phyloP scores from a whole-genome alignment of 2,329 filamentous ascomycete genomes.

The Blastomyces emzantsi region DNA sequence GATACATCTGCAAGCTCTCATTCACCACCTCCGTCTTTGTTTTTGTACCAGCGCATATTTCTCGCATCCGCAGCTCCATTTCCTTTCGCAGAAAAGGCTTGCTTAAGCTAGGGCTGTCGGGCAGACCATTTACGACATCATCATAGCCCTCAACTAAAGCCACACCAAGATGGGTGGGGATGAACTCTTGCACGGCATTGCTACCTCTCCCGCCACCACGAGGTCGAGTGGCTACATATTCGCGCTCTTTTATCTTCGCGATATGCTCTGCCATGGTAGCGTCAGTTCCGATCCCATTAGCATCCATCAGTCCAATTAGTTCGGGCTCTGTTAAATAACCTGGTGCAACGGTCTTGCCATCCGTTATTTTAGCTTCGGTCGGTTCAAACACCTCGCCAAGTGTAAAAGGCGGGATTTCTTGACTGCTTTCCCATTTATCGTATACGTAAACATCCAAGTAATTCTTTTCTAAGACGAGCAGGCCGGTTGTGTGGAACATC shows the following conservation, averaged over 20 bases:
- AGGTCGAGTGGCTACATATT: conserved; percentile 67
- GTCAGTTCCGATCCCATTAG: conserved; percentile 95
- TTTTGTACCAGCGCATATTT: conserved; percentile 80
- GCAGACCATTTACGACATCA: conserved; percentile 78
- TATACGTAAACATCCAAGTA: conserved; percentile 95
- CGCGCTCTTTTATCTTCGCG: conserved; percentile 80
- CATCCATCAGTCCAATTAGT: conserved; percentile 93
- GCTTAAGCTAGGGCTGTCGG: conserved; percentile 57
- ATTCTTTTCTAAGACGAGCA: conserved; percentile 79
- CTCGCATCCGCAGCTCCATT: conserved; percentile 96
- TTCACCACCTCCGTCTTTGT: conserved; percentile 66
- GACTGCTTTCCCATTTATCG: conserved; percentile 89
- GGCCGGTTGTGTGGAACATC: conserved; percentile 68
- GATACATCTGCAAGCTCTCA: conserved; percentile 79
- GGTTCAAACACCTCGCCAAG: conserved; percentile 78
- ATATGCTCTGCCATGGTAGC: conserved; percentile 99
- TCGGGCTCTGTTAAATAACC: conserved; percentile 90
- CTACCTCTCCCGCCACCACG: conserved; percentile 37
- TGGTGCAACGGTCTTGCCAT: conserved; percentile 82
- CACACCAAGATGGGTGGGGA: conserved; percentile 83
- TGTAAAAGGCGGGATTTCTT: conserved; percentile 68
- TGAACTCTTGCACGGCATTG: conserved; percentile 65
- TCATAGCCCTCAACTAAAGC: conserved; percentile 93
- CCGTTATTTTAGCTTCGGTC: conserved; percentile 76
- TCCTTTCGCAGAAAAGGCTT: conserved; percentile 96